These are phyloP conservation scores for Gaertneriomyces semiglobifer DNA, from an alignment of 192 early-diverging fungal genomes.

Conservation along the genomic window DNA sequence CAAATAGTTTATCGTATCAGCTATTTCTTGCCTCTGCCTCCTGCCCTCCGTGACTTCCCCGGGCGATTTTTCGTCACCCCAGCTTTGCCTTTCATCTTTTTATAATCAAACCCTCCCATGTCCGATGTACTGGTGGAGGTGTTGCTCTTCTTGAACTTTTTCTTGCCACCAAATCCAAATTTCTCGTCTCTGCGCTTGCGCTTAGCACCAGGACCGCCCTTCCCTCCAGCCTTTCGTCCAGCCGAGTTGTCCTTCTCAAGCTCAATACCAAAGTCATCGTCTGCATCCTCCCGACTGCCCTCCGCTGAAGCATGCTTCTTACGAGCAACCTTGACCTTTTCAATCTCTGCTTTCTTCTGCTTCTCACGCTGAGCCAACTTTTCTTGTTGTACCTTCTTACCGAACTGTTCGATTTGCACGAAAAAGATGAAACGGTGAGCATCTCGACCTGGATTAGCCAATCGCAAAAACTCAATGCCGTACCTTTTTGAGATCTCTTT, in stretches of 20 bases:
- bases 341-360: constrained; percentile 81
- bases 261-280: constrained; percentile 72
- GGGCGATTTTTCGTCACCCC: neutral
- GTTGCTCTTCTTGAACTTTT: constrained; percentile 74
- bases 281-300: constrained; percentile 22
- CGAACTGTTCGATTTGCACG: constrained; percentile 55
- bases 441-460: neutral
- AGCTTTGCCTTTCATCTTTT: constrained; percentile 7
- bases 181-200: constrained; percentile 74
- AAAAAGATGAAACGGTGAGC: constrained; percentile 4
- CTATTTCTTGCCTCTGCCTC: neutral
- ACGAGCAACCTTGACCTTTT: constrained; percentile 87
- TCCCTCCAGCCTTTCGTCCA: constrained; percentile 20
- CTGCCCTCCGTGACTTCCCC: neutral
- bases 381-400: constrained; percentile 93
- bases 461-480: neutral
- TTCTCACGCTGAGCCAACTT: constrained; percentile 85
- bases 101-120: constrained; percentile 59
- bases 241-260: constrained; percentile 47
- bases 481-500: constrained; percentile 84
- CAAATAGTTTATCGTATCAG: neutral
- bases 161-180: constrained; percentile 91
- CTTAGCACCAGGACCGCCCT: constrained; percentile 37
- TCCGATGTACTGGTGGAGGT: constrained; percentile 72
- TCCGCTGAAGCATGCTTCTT: constrained; percentile 68